Base-by-base conservation (phyloP, 1,139 yeast genomes). In the Hyphopichia fennica region DNA sequence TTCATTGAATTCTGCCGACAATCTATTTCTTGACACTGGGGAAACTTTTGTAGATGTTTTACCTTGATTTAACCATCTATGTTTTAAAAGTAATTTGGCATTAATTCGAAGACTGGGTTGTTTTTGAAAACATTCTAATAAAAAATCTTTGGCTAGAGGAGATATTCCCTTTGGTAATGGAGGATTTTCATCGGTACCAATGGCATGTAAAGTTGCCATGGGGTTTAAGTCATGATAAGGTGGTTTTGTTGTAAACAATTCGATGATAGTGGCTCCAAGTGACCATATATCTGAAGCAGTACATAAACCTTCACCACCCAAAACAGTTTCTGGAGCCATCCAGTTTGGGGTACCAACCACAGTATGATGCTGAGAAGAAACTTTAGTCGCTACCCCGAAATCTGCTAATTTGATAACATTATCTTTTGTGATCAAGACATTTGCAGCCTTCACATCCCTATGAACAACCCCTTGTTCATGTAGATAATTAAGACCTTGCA, bases 221-320 rank as follows among this genome's bases (percentile, higher is more conserved):
- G 90, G 88, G 45, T 84, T 83, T 43, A 86, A 67, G 39, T 88
- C 84, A 49, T 86, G 85, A 53, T 88, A 89, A 0, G 98, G 97
- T 0, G 99, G 98, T 41, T 82, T 75, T 0, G 89, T 96, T 0
- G 96, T 86, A 42, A 89, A 69, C 39, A 93, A 67, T 59, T 93
- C 99, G 9, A 91, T 81, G 4, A 91, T 79, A 0, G 98, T 93
- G 15, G 97, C 96, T 1, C 98, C 99, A 30, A 93, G 65, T n/a
- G 96, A 87, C 98, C 95, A 87, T 20, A 86, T 79, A 61, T 87
- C 95, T 4, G 96, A 87, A 0, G 95, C 87, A 0, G 95, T 82
- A 33, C 95, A 84, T 3, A 95, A 84, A 6, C 96, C 96, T 53
- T 86, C 88, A 50, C 90, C 83, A 15, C 87, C 83, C 35, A 81